Evolutionary conservation across 345 rosid genomes (phyloP).

Genomic region (Reutealis trisperma): DNA sequence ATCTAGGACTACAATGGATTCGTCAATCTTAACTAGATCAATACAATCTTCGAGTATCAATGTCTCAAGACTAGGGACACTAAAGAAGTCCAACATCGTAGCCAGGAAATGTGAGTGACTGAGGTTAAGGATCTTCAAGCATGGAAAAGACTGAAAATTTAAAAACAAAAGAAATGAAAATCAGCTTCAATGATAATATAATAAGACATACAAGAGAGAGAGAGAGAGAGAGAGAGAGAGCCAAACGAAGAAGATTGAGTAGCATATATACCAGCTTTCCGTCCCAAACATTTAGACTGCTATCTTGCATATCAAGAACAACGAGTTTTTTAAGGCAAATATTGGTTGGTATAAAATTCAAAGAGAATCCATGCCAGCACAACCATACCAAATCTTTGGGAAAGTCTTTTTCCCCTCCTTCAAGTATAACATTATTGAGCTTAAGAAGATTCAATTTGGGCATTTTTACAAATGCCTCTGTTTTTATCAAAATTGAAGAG

Average conservation of each 20-base stretch:
- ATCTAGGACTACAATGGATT: background rate
- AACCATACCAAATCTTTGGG: background rate
- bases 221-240: too few relatives aligned
- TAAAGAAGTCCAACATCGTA: slow-evolving; percentile 17
- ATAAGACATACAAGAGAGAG: too few relatives aligned
- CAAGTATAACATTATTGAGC: background rate
- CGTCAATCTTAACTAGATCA: slow-evolving; percentile 11
- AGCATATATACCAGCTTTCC: too few relatives aligned
- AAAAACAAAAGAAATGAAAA: too few relatives aligned
- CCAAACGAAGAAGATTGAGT: too few relatives aligned
- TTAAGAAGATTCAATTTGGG: background rate
- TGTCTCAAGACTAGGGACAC: slow-evolving; percentile 21
- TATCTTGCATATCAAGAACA: too few relatives aligned
- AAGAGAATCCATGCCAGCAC: slow-evolving; percentile 16
- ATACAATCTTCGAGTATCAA: slow-evolving; percentile 27
- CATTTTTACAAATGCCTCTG: slow-evolving; percentile 10
- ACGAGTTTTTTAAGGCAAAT: background rate
- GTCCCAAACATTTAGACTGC: too few relatives aligned
- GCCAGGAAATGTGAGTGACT: slow-evolving; percentile 8
- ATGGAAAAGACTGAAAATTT: slow-evolving; percentile 10
- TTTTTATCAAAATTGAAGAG: background rate
- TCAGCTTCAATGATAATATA: background rate
- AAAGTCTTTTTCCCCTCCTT: background rate
- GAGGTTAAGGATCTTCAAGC: slow-evolving; percentile 30
- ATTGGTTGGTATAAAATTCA: background rate